Evolutionary conservation across 805 yeast genomes (phyloP), one percentile per base, ranked within the genome.

Genomic region (Yamadazyma tumulicola): DNA sequence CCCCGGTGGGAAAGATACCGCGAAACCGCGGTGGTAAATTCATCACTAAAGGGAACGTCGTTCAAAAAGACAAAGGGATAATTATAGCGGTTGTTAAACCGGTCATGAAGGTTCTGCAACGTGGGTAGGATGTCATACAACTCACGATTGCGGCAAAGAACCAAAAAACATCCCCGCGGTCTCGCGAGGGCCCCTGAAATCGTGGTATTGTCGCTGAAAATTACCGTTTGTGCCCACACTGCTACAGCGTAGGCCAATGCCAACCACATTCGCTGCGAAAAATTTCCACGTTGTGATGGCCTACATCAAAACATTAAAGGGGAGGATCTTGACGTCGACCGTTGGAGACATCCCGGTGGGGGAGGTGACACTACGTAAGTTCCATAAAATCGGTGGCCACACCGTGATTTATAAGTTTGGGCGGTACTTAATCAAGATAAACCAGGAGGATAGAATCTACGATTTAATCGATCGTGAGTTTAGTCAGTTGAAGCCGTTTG

Each of bases 381-480:
- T 29, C 16, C 25, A 35, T 11, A 88, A 85, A 53, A 97, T 93
- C 15, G 99, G 99, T 6, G 99, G 99, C 0, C 99, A 93, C 55
- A 91, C 97, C 0, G 97, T 97, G 1, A 88, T 93, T 22, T 93
- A 91, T 64, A 75, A 91, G 45, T 93, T 93, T 54, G 83, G 95
- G 4, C 85, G 80, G 47, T 97, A 97, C 0, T 96, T 93, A 12
- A 93, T 97, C 59, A 93, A 93, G 58, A 67, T 94, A 41, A 86
- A 88, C 41, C 72, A 96, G 38, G 99, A 93, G 53, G 86, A 93
- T 59, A 62, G 69, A 42, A 89, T 95, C 83, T 93, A 93, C 59
- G 98, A 93, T 56, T 78, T 81, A 4, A 81, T 93, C 29, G 17
- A 19, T 4, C 13, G 17, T 1, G 97, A 93, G 59, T 96, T 87